These are phyloP conservation scores for Sarcodon sp. DNA, from an alignment of 768 basidiomycete species.

Conservation along the genomic window DNA sequence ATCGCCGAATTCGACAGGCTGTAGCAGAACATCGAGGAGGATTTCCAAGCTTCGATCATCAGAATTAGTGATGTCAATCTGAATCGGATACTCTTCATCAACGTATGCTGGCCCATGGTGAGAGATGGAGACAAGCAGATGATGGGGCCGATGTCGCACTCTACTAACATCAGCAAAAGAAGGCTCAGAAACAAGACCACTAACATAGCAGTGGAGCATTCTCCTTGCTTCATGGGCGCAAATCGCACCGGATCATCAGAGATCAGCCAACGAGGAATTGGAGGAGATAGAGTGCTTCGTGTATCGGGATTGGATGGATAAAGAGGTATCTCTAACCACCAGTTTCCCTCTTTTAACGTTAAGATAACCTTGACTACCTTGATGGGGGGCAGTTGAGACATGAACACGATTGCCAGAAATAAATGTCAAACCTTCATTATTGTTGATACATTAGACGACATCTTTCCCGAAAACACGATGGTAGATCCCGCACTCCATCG, in stretches of 20 bases:
- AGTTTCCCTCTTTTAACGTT: conserved; percentile 43
- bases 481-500: conserved; percentile 43
- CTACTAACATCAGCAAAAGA: conserved; percentile 19
- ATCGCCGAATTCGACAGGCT: conserved; percentile 60
- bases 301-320: conserved; percentile 21
- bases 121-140: conserved; percentile 36
- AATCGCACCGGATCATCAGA: conserved; percentile 41
- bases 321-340: conserved; percentile 53
- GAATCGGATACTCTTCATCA: conserved; percentile 70
- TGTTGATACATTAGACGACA: conserved; percentile 36
- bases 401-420: not conserved
- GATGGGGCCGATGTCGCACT: conserved; percentile 51
- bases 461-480: conserved; percentile 47
- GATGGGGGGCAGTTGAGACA: conserved; percentile 7
- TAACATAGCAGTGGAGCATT: conserved; percentile 34
- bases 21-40: conserved; percentile 62
- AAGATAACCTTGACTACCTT: conserved; percentile 29
- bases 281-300: conserved; percentile 14
- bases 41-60: conserved; percentile 63
- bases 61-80: conserved; percentile 52
- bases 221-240: conserved; percentile 34
- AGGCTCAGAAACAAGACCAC: conserved; percentile 12
- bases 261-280: conserved; percentile 39
- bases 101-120: conserved; percentile 65
- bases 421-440: conserved; percentile 35